Percentiles rank a stretch among this genome's conserved stretches.
phyloP scores from a whole-genome alignment of 140 eudicot genomes.

The Flaveria floridana region DNA sequence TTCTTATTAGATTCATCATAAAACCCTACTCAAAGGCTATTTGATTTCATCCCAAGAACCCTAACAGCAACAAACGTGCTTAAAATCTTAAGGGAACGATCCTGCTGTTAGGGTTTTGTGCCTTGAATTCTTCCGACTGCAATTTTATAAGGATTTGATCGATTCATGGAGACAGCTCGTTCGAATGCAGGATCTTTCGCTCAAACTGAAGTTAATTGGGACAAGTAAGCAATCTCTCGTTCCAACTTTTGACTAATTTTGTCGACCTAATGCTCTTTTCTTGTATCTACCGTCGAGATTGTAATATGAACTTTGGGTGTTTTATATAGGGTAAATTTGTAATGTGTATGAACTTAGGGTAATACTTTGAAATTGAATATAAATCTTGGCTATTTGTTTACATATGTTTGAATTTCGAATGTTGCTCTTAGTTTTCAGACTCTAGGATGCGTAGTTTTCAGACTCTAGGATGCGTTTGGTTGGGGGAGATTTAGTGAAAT shows the following conservation, averaged over 20 bases:
- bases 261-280: no score
- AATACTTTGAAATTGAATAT: constrained; percentile 9
- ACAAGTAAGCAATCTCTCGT: constrained; percentile 53
- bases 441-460: not conserved
- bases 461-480: not conserved
- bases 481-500: not conserved
- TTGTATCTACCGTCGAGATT: no score
- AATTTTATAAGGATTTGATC: constrained; percentile 19
- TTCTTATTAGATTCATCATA: not conserved
- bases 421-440: not conserved
- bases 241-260: no score
- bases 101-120: constrained; percentile 11
- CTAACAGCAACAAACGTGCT: constrained; percentile 21
- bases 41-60: constrained; percentile 3
- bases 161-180: constrained; percentile 51
- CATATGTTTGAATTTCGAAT: not conserved
- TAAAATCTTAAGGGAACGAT: not conserved
- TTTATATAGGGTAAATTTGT: not conserved
- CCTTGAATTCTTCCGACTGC: not conserved
- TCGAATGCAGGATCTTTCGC: constrained; percentile 46
- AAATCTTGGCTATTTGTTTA: not conserved
- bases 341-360: not conserved
- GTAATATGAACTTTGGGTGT: no score
- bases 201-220: constrained; percentile 90
- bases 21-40: not conserved